Conservation (phyloP, 2,329 filamentous ascomycete genomes). For the Penicillium sp. region DNA sequence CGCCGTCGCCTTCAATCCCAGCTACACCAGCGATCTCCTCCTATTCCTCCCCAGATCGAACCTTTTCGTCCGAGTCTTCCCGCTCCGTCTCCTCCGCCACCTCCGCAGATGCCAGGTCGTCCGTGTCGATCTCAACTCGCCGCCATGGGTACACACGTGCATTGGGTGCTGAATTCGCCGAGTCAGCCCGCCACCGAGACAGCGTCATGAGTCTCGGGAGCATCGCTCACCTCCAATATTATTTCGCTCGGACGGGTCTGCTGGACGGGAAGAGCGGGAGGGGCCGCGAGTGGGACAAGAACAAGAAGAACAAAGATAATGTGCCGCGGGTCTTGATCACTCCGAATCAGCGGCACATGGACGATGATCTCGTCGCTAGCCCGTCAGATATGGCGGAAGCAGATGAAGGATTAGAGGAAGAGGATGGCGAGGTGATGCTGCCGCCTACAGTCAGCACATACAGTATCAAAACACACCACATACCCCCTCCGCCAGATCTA, state of each 20-base stretch:
- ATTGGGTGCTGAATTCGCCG: slow-evolving; percentile 81
- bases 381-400: slow-evolving; percentile 45
- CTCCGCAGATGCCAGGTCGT: slow-evolving; percentile 43
- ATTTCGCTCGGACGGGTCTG: slow-evolving; percentile 90
- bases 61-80: slow-evolving; percentile 47
- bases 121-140: slow-evolving; percentile 45
- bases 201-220: slow-evolving; percentile 95
- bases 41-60: slow-evolving; percentile 44
- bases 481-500: slow-evolving; percentile 80
- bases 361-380: slow-evolving; percentile 50
- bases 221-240: slow-evolving; percentile 96
- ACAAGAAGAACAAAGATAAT: slow-evolving; percentile 43
- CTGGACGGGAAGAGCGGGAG: slow-evolving; percentile 90
- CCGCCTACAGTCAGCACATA: slow-evolving; percentile 98
- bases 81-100: slow-evolving; percentile 45
- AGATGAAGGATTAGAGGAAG: slow-evolving; percentile 46
- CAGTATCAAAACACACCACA: slow-evolving; percentile 73
- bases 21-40: slow-evolving; percentile 45
- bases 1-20: slow-evolving; percentile 41
- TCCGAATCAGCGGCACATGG: slow-evolving; percentile 38
- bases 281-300: slow-evolving; percentile 63
- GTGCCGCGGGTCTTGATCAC: slow-evolving; percentile 42
- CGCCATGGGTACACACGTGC: slow-evolving; percentile 83
- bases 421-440: slow-evolving; percentile 70
- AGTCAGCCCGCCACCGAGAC: slow-evolving; percentile 82